Conservation (phyloP, 768 basidiomycete species). For the Kondoa subrosea region DNA sequence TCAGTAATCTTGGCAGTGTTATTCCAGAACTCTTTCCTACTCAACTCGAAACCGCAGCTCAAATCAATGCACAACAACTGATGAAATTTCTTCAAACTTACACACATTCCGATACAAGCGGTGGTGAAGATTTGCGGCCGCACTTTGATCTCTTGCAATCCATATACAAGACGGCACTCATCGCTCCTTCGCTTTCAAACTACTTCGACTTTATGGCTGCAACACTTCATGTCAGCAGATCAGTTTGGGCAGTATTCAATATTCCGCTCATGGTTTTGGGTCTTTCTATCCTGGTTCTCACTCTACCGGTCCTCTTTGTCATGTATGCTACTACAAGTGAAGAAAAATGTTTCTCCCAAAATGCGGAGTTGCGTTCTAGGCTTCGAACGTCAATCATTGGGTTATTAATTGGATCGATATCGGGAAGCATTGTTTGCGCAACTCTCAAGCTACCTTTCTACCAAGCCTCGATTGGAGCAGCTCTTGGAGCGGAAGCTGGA, state of each 20-base stretch:
- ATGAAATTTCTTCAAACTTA: conserved; percentile 60
- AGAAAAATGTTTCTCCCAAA: neutral
- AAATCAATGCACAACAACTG: conserved; percentile 59
- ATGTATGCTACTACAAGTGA: neutral
- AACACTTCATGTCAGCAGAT: conserved; percentile 54
- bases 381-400: neutral
- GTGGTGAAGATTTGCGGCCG: conserved; percentile 56
- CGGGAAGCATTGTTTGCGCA: neutral
- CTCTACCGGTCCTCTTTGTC: neutral
- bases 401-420: neutral
- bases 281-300: conserved; percentile 39
- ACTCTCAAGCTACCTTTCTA: neutral
- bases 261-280: conserved; percentile 58
- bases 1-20: conserved; percentile 78
- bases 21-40: conserved; percentile 81
- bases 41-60: conserved; percentile 44
- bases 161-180: neutral
- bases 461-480: neutral
- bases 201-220: conserved; percentile 43
- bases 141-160: neutral
- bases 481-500: conserved; percentile 10
- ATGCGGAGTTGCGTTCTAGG: neutral
- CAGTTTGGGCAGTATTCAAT: conserved; percentile 92
- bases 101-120: conserved; percentile 37
- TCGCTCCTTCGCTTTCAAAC: neutral